Conservation (phyloP, 345 rosid genomes). For the Syzygium aqueum region DNA sequence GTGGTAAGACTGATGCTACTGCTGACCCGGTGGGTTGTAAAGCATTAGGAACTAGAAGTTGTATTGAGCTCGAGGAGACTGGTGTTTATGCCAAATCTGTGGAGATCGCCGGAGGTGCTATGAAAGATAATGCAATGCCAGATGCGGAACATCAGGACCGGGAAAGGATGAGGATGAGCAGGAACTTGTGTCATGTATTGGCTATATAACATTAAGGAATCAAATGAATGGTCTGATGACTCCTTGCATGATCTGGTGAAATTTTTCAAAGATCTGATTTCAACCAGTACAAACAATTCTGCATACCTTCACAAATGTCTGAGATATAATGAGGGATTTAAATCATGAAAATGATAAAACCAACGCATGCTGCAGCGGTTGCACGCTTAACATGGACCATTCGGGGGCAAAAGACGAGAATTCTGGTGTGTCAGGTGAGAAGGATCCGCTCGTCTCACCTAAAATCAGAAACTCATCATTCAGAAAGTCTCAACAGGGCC, state of each 20-base stretch:
- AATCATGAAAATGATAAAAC: background rate
- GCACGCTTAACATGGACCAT: no score
- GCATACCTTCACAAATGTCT: background rate
- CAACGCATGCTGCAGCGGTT: background rate
- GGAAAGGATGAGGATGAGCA: background rate
- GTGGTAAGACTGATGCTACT: no score
- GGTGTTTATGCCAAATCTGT: background rate
- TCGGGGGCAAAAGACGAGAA: no score
- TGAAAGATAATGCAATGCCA: background rate
- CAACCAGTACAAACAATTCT: background rate
- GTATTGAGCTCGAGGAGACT: background rate
- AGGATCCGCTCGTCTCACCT: no score
- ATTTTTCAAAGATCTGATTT: background rate
- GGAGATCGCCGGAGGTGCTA: background rate
- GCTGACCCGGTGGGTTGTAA: background rate
- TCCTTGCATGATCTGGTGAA: background rate
- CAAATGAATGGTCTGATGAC: background rate
- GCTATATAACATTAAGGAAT: background rate
- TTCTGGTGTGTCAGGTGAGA: no score
- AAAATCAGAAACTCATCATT: no score
- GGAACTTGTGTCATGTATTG: background rate
- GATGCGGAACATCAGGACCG: background rate
- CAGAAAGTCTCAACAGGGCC: background rate
- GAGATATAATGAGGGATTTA: background rate
- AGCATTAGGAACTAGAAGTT: background rate